Conservation (phyloP, 1,284 basidiomycete genomes). For the Ganoderma lingzhi region DNA sequence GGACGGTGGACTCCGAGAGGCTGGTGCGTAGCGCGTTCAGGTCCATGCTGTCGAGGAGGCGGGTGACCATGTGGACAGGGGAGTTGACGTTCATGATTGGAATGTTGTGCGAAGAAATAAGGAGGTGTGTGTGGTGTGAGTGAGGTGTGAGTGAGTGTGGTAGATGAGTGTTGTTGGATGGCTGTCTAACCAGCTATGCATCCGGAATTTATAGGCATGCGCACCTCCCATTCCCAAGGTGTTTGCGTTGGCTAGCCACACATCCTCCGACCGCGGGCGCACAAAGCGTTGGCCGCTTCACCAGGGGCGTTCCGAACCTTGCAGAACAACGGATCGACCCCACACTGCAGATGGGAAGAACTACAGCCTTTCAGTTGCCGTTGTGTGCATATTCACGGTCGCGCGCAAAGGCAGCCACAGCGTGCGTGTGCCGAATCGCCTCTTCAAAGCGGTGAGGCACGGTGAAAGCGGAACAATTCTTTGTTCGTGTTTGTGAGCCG, state of each 20-base stretch:
- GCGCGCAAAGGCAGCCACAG: slow-evolving; percentile 17
- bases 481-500: slow-evolving; percentile 21
- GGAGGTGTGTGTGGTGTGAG: slow-evolving; percentile 7
- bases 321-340: slow-evolving; percentile 12
- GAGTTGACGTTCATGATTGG: slow-evolving; percentile 46
- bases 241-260: background rate
- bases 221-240: slow-evolving; percentile 5
- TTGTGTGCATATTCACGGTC: slow-evolving; percentile 14
- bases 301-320: slow-evolving; percentile 11
- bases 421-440: slow-evolving; percentile 15
- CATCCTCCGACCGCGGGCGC: background rate
- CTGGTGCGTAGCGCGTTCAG: slow-evolving; percentile 29
- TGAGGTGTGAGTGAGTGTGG: slow-evolving; percentile 5
- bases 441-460: slow-evolving; percentile 10
- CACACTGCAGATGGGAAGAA: slow-evolving; percentile 22
- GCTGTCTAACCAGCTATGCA: background rate
- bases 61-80: slow-evolving; percentile 43
- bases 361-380: slow-evolving; percentile 27
- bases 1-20: slow-evolving; percentile 23
- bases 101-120: slow-evolving; percentile 16
- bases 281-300: background rate
- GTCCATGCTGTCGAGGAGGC: slow-evolving; percentile 33
- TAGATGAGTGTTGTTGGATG: slow-evolving; percentile 8
- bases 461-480: slow-evolving; percentile 19
- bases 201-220: slow-evolving; percentile 9